These are phyloP conservation scores for Quercus ilex DNA, from an alignment of 306 rosid species.

Conservation along the genomic window DNA sequence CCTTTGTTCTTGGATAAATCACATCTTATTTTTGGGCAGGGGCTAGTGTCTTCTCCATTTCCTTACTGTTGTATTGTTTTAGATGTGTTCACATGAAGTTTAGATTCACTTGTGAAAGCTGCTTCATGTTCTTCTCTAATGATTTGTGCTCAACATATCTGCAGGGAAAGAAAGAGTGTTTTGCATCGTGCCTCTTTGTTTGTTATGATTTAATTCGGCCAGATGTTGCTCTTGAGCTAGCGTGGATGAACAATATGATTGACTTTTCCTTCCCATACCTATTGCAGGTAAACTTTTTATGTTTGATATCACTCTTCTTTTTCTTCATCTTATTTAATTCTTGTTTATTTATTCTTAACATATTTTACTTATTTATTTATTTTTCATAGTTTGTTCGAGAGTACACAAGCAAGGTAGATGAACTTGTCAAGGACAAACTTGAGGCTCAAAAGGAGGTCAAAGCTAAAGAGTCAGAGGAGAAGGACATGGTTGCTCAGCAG, in stretches of 20 bases:
- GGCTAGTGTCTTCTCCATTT: neutral
- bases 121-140: neutral
- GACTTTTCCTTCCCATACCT: slow-evolving; percentile 95
- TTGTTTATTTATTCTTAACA: slow-evolving; percentile 1
- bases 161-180: slow-evolving; percentile 99
- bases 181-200: slow-evolving; percentile 95
- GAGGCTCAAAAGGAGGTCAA: slow-evolving; percentile 74
- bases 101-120: neutral
- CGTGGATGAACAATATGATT: slow-evolving; percentile 93
- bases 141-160: neutral
- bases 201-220: slow-evolving; percentile 90
- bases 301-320: neutral
- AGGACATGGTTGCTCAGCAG: slow-evolving; percentile 82
- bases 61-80: neutral
- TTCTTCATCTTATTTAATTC: slow-evolving; percentile 2
- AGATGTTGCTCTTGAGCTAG: slow-evolving; percentile 86
- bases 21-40: neutral
- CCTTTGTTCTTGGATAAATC: slow-evolving; percentile 30
- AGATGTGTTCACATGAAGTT: neutral
- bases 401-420: slow-evolving; percentile 84
- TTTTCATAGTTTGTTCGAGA: slow-evolving; percentile 72
- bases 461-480: slow-evolving; percentile 83
- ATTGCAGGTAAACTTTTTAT: slow-evolving; percentile 53
- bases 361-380: neutral
- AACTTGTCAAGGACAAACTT: slow-evolving; percentile 72